phyloP scores from a whole-genome alignment of 306 rosid species.

The Prosopis cineraria region DNA sequence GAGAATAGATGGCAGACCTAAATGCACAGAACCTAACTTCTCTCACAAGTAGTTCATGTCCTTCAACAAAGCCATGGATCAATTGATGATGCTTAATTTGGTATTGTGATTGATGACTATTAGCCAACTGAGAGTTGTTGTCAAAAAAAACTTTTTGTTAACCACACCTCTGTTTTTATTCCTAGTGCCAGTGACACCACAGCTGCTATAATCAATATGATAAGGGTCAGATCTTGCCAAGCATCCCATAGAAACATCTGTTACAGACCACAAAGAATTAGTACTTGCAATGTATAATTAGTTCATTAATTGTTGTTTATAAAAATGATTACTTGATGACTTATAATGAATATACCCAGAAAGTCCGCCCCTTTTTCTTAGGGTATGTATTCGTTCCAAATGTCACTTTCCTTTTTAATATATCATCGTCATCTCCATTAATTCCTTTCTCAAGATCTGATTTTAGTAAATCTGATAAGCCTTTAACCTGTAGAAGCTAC shows the following conservation, averaged over 20 bases:
- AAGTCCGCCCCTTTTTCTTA: conserved; percentile 86
- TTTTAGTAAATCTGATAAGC: conserved; percentile 65
- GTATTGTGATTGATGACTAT: conserved; percentile 5
- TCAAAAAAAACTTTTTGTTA: too few species aligned
- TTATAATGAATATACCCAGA: conserved; percentile 61
- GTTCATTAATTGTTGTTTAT: conserved; percentile 21
- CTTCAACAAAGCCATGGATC: conserved; percentile 28
- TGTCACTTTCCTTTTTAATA: conserved; percentile 59
- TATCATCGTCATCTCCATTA: conserved; percentile 63
- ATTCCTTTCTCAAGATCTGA: conserved; percentile 77
- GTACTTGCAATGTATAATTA: neutral
- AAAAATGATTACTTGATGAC: neutral
- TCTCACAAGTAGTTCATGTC: neutral
- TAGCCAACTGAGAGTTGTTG: conserved; percentile 16
- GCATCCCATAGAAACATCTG: conserved; percentile 98
- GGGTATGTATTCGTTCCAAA: conserved; percentile 98
- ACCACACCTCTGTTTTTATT: conserved; percentile 84
- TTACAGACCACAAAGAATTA: conserved; percentile 34
- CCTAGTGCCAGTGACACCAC: conserved; percentile 89
- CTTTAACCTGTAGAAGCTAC: conserved; percentile 60
- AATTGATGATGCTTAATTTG: conserved; percentile 8
- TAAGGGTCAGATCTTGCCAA: conserved; percentile 94
- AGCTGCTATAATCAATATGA: conserved; percentile 91
- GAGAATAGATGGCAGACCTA: conserved; percentile 13
- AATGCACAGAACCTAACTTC: conserved; percentile 8